Conservation (phyloP, 2,329 filamentous ascomycete species). For the Microdochium paspali region DNA sequence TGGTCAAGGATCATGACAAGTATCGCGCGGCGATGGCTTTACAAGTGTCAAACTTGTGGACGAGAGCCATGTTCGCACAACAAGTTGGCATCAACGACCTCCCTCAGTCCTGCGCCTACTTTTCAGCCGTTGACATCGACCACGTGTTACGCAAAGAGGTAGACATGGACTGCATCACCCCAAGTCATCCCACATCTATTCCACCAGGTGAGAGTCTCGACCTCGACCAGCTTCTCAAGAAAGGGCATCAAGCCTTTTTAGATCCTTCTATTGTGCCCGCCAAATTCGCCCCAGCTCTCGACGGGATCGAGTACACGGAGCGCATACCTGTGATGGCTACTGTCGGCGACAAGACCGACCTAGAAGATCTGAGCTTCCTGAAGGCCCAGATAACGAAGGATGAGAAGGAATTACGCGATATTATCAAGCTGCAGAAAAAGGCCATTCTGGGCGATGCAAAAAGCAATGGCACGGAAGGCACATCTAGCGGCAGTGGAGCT, state of each 20-base stretch:
- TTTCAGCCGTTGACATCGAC: conserved; percentile 92
- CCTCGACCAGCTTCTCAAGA: conserved; percentile 67
- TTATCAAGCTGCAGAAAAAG: conserved; percentile 53
- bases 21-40: conserved; percentile 88
- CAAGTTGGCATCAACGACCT: conserved; percentile 94
- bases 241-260: conserved; percentile 58
- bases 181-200: conserved; percentile 71
- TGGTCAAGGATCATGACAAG: conserved; percentile 76
- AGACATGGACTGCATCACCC: conserved; percentile 93
- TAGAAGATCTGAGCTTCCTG: conserved; percentile 53
- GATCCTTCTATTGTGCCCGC: conserved; percentile 54
- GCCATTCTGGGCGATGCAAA: conserved; percentile 6
- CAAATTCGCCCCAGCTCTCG: conserved; percentile 41
- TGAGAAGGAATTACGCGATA: conserved; percentile 64
- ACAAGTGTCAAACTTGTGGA: conserved; percentile 93
- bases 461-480: background rate
- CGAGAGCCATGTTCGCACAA: conserved; percentile 91
- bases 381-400: conserved; percentile 73
- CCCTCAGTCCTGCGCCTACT: conserved; percentile 89
- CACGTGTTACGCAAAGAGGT: conserved; percentile 96
- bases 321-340: conserved; percentile 73
- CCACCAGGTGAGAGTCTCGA: conserved; percentile 80
- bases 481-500: background rate
- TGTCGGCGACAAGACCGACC: conserved; percentile 40
- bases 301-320: conserved; percentile 57